These are phyloP conservation scores for Simplicillium aogashimaense DNA, from an alignment of 2,329 filamentous ascomycete genomes.

Conservation along the genomic window DNA sequence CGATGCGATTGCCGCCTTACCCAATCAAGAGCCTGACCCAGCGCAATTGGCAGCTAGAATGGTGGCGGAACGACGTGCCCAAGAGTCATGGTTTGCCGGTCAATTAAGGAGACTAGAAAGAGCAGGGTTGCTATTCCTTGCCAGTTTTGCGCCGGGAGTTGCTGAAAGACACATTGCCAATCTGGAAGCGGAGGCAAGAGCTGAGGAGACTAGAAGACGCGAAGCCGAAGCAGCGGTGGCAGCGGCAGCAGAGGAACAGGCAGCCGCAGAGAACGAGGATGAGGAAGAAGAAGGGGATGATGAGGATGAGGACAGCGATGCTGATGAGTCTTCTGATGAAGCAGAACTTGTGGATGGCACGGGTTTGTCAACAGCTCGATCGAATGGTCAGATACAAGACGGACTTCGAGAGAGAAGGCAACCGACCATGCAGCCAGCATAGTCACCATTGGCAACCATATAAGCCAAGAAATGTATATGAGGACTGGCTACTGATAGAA, in stretches of 20 bases:
- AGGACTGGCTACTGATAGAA: too few relatives aligned
- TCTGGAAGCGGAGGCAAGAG: slow-evolving; percentile 40
- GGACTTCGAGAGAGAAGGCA: too few relatives aligned
- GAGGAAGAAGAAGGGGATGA: background rate
- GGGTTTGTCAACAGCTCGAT: too few relatives aligned
- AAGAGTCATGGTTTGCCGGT: slow-evolving; percentile 19
- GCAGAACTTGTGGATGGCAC: too few relatives aligned
- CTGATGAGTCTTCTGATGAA: background rate
- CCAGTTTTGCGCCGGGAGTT: slow-evolving; percentile 56
- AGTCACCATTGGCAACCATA: too few relatives aligned
- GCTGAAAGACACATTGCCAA: slow-evolving; percentile 55
- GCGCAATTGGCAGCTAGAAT: slow-evolving; percentile 44
- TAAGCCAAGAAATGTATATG: too few relatives aligned
- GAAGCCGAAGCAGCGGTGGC: slow-evolving; percentile 23
- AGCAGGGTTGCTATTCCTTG: slow-evolving; percentile 51
- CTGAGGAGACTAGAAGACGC: slow-evolving; percentile 28
- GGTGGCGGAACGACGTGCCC: slow-evolving; percentile 26
- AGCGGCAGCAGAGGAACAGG: slow-evolving; percentile 8
- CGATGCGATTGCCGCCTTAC: slow-evolving; percentile 16
- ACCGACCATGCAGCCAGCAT: too few relatives aligned
- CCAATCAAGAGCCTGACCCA: slow-evolving; percentile 28
- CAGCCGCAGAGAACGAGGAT: background rate
- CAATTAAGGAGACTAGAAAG: slow-evolving; percentile 47
- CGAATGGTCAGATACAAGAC: too few relatives aligned
- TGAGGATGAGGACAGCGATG: background rate